phyloP scores from a whole-genome alignment of 257 asterid genomes.

The Parsonsia alboflavescens region DNA sequence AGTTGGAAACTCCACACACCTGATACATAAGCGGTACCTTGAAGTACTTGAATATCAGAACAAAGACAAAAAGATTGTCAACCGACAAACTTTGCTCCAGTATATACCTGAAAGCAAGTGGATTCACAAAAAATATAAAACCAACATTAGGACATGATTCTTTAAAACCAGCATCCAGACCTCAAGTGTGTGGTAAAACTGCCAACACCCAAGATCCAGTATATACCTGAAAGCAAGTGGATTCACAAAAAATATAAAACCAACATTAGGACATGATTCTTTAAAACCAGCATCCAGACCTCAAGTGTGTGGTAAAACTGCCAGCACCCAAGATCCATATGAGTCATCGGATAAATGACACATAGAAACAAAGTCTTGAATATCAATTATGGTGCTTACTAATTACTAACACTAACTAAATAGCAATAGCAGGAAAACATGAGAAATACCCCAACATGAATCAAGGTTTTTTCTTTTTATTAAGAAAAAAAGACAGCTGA shows the following conservation, averaged over 20 bases:
- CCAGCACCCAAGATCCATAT: neutral
- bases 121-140: neutral
- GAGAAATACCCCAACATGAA: neutral
- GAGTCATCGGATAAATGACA: neutral
- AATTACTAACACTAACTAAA: neutral
- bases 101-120: constrained; percentile 55
- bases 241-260: neutral
- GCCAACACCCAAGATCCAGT: constrained; percentile 36
- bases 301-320: constrained; percentile 5
- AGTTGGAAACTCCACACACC: constrained; percentile 39
- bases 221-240: constrained; percentile 55
- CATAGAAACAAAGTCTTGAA: neutral
- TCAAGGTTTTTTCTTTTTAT: too few relatives aligned
- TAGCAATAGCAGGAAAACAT: neutral
- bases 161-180: constrained; percentile 8
- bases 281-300: constrained; percentile 6
- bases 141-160: constrained; percentile 13
- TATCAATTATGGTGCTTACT: neutral
- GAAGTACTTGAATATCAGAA: constrained; percentile 90
- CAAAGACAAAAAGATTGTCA: constrained; percentile 93
- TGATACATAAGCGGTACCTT: constrained; percentile 82
- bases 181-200: constrained; percentile 5
- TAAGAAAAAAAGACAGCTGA: too few relatives aligned
- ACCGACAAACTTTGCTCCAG: constrained; percentile 97
- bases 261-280: constrained; percentile 12